Conservation (phyloP, 768 basidiomycete genomes). For the Postia placenta region DNA sequence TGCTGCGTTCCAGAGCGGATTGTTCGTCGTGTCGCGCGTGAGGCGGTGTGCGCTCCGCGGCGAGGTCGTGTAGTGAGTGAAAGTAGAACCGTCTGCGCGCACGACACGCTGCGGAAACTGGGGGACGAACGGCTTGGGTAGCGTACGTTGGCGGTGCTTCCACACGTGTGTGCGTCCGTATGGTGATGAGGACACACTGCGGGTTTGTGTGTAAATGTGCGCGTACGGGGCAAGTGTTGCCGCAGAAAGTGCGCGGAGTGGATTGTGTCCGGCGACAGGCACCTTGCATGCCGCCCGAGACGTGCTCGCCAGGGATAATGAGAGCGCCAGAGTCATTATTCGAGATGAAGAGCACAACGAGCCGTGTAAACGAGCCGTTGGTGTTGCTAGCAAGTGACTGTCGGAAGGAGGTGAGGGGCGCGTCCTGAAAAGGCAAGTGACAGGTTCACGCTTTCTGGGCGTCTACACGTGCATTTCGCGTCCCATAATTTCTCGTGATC, state of each 20-base stretch:
- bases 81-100: constrained; percentile 84
- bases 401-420: too few relatives aligned
- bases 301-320: too few relatives aligned
- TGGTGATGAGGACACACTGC: constrained; percentile 61
- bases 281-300: too few relatives aligned
- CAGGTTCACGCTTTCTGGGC: too few relatives aligned
- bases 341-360: too few relatives aligned
- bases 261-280: too few relatives aligned
- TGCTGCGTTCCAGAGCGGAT: constrained; percentile 79
- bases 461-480: too few relatives aligned
- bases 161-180: constrained; percentile 83
- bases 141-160: constrained; percentile 56
- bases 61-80: constrained; percentile 84
- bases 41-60: constrained; percentile 72
- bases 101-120: constrained; percentile 83
- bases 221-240: neutral
- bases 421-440: too few relatives aligned
- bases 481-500: too few relatives aligned
- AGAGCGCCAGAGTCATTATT: too few relatives aligned
- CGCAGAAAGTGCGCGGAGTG: neutral
- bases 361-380: too few relatives aligned
- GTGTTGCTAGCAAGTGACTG: too few relatives aligned
- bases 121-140: constrained; percentile 82
- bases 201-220: constrained; percentile 18
- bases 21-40: constrained; percentile 85